Evolutionary conservation across 768 basidiomycete species (phyloP).

Genomic region (Mycena kentingensis): DNA sequence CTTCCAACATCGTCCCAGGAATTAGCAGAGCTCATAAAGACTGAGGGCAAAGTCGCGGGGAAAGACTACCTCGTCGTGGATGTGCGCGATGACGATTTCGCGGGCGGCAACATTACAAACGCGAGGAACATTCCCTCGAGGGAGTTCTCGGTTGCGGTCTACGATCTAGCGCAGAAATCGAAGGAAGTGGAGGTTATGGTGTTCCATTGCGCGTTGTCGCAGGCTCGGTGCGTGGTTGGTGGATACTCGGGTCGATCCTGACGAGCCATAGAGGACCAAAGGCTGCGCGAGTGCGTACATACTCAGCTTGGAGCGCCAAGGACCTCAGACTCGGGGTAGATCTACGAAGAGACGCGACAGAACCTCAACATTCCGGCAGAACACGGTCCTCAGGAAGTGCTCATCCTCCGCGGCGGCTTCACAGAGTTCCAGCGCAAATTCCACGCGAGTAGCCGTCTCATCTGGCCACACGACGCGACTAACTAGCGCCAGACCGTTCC

Average conservation of each 20-base stretch:
- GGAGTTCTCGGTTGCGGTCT: constrained; percentile 58
- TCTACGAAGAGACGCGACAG: constrained; percentile 66
- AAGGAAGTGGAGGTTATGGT: constrained; percentile 65
- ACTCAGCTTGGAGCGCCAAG: constrained; percentile 4
- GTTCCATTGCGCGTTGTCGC: constrained; percentile 81
- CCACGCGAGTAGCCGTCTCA: constrained; percentile 46
- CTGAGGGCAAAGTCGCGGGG: constrained; percentile 50
- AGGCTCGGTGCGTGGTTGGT: constrained; percentile 64
- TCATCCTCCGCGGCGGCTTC: constrained; percentile 74
- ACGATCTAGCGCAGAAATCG: constrained; percentile 58
- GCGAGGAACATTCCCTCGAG: constrained; percentile 63
- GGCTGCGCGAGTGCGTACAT: constrained; percentile 62
- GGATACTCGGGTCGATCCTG: no score
- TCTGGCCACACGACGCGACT: not conserved
- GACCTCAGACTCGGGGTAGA: constrained; percentile 39
- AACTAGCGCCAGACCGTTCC: constrained; percentile 55
- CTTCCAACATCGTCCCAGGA: constrained; percentile 46
- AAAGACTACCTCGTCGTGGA: constrained; percentile 80
- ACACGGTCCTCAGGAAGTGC: constrained; percentile 53
- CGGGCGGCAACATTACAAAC: constrained; percentile 76
- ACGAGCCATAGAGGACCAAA: constrained; percentile 82
- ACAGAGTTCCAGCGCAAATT: constrained; percentile 66
- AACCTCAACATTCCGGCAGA: constrained; percentile 44
- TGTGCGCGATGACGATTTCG: constrained; percentile 82
- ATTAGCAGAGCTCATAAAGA: constrained; percentile 69